These are phyloP conservation scores for Ophiostoma montium DNA, from an alignment of 2,329 filamentous ascomycete species.

Conservation along the genomic window DNA sequence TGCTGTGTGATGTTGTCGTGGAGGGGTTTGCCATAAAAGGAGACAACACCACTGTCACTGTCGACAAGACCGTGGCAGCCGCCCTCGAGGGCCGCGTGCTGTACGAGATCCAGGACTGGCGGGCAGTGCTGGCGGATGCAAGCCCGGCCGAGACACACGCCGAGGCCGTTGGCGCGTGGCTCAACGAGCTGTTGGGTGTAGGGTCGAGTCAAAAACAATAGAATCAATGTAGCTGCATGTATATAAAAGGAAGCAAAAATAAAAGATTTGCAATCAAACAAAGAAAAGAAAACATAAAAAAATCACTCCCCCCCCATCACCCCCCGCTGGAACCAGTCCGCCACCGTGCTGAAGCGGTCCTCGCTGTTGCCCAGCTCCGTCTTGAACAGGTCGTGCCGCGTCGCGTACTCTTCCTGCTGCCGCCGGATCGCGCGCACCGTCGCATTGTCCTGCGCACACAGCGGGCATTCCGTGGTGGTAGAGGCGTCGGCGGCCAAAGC, in stretches of 20 bases:
- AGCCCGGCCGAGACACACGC: slow-evolving; percentile 5
- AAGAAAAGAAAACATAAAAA: not conserved
- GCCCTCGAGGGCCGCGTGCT: slow-evolving; percentile 15
- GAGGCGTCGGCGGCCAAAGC: too few relatives aligned
- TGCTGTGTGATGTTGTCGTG: slow-evolving; percentile 19
- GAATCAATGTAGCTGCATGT: not conserved
- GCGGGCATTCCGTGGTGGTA: slow-evolving; percentile 55
- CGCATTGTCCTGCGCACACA: slow-evolving; percentile 71
- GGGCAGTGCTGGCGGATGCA: slow-evolving; percentile 10
- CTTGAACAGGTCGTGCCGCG: slow-evolving; percentile 78
- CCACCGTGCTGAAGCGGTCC: slow-evolving; percentile 79
- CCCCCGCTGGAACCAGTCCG: slow-evolving; percentile 87
- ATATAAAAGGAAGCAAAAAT: not conserved
- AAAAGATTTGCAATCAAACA: not conserved
- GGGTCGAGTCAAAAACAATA: too few relatives aligned
- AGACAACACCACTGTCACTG: too few relatives aligned
- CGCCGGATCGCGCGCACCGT: slow-evolving; percentile 77
- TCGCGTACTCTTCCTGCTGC: slow-evolving; percentile 74
- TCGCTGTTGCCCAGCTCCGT: slow-evolving; percentile 62
- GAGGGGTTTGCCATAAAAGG: slow-evolving; percentile 13
- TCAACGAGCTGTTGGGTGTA: slow-evolving; percentile 22
- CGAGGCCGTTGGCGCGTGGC: slow-evolving; percentile 15
- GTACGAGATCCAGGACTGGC: slow-evolving; percentile 19
- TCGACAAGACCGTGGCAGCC: not conserved
- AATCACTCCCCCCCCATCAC: slow-evolving; percentile 49